A percentile compares a stretch with the other conserved stretches of the same genome.
Conservation (phyloP, 2,329 filamentous ascomycete genomes). For the Xylariaceae sp. region DNA sequence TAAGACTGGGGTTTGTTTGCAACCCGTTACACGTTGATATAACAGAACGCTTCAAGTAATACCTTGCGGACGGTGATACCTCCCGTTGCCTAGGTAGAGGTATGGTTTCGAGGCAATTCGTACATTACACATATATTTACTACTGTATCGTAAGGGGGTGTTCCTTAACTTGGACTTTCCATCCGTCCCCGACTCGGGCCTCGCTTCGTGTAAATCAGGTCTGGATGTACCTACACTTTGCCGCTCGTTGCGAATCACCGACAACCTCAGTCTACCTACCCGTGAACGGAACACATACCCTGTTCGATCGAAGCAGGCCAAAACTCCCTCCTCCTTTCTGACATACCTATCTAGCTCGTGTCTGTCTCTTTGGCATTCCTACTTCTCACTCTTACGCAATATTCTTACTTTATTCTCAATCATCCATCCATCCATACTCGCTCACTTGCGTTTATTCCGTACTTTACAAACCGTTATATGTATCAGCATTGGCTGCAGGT, state of each 20-base stretch:
- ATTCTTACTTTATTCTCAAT: conserved; percentile 18
- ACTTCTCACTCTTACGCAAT: conserved; percentile 15
- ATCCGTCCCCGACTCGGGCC: conserved; percentile 17
- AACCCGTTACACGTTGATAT: no score
- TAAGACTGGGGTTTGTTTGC: no score
- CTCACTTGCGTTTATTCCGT: conserved; percentile 14
- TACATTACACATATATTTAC: no score
- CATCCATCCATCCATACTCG: conserved; percentile 11
- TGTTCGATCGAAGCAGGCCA: conserved; percentile 17
- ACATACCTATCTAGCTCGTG: conserved; percentile 29
- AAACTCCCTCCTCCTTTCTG: conserved; percentile 20
- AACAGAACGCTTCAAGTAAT: no score
- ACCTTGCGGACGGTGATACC: no score
- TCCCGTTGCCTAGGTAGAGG: no score
- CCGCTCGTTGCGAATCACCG: background rate
- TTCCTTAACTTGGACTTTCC: background rate
- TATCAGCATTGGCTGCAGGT: no score
- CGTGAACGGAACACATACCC: background rate
- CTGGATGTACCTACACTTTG: background rate
- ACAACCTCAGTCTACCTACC: no score
- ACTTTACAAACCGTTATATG: no score
- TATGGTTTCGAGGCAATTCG: no score
- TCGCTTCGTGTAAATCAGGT: conserved; percentile 6
- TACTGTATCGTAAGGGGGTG: no score
- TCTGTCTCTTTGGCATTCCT: conserved; percentile 22